phyloP scores from a whole-genome alignment of 2,329 filamentous ascomycete genomes.

The Berkeleyomyces basicola region DNA sequence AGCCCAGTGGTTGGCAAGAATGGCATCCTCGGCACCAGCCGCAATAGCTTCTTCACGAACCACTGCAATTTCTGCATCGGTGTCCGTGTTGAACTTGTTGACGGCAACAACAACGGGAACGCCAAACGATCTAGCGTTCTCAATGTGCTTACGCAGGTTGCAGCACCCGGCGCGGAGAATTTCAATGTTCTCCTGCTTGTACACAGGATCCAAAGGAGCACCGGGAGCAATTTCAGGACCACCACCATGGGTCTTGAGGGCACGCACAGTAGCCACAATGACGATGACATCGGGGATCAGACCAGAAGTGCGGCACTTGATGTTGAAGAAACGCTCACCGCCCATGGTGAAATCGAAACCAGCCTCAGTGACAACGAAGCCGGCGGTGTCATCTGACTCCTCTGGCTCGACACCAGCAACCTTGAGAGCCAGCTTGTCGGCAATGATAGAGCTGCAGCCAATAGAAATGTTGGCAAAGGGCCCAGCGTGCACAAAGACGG shows the following conservation, averaged over 20 bases:
- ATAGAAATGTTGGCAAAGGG: constrained; percentile 98
- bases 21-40: constrained; percentile 84
- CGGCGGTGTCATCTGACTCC: constrained; percentile 63
- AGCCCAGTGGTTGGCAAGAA: constrained; percentile 92
- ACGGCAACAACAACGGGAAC: constrained; percentile 92
- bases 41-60: constrained; percentile 81
- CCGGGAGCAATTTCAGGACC: constrained; percentile 87
- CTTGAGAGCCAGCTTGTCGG: constrained; percentile 90
- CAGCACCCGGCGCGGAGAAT: constrained; percentile 78
- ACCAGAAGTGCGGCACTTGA: constrained; percentile 93
- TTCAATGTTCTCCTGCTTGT: constrained; percentile 86
- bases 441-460: constrained; percentile 85
- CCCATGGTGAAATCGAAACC: constrained; percentile 99
- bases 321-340: constrained; percentile 98
- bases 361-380: constrained; percentile 90
- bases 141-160: constrained; percentile 89
- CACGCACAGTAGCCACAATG: constrained; percentile 86
- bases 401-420: constrained; percentile 86
- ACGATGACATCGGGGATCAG: constrained; percentile 87
- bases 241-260: constrained; percentile 91
- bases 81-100: constrained; percentile 92
- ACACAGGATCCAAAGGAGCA: constrained; percentile 68
- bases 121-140: constrained; percentile 76
- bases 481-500: constrained; percentile 92
- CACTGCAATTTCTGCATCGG: constrained; percentile 75